A percentile compares a stretch with the other conserved stretches of the same genome.
Evolutionary conservation across 73 alveolate genomes (phyloP).

Genomic region (Paramecium primaurelia): DNA sequence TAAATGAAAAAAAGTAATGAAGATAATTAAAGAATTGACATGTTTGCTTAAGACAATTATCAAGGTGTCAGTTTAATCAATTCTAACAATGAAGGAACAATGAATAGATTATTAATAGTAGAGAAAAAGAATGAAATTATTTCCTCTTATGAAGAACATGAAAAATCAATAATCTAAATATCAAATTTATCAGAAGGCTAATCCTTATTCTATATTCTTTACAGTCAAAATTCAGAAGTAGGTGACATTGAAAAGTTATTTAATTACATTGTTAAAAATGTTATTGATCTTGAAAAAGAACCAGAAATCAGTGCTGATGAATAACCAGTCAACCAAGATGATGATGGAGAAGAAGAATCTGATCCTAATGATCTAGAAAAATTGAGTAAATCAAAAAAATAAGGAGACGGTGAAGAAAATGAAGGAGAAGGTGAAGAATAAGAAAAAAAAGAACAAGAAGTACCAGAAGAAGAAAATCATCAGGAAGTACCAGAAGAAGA

Average conservation of each 20-base stretch:
- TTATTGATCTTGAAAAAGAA: background rate
- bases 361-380: background rate
- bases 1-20: background rate
- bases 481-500: conserved; percentile 1
- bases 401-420: background rate
- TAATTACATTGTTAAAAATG: background rate
- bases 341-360: background rate
- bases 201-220: background rate
- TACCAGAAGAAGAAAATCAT: background rate
- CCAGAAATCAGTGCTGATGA: background rate
- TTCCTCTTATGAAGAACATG: background rate
- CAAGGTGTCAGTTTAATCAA: background rate
- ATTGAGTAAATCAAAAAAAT: background rate
- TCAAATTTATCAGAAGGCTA: background rate
- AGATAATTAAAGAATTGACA: background rate
- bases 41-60: background rate
- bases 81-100: background rate
- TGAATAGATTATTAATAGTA: background rate
- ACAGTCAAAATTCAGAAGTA: background rate
- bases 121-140: background rate
- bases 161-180: background rate
- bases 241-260: background rate
- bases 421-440: background rate
- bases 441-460: background rate
- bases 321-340: background rate